These are phyloP conservation scores for Stachybotrys echinatus DNA, from an alignment of 2,329 filamentous ascomycete species.

Conservation along the genomic window DNA sequence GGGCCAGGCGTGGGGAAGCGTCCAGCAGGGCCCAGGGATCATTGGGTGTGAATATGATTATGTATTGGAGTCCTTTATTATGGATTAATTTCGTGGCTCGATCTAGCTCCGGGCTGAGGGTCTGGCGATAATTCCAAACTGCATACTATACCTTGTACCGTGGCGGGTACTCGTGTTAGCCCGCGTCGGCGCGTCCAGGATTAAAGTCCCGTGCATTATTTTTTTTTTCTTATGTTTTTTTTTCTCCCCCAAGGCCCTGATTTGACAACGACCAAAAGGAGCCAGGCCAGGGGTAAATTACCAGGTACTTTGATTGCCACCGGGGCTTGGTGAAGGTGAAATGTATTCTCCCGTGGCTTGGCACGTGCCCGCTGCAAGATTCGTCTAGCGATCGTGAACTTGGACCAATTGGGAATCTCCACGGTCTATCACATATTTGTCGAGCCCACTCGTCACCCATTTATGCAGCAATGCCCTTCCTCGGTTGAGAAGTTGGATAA, in stretches of 20 bases:
- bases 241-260: no score
- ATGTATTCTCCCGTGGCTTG: not conserved
- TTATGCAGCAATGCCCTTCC: not conserved
- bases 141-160: no score
- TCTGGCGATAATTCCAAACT: not conserved
- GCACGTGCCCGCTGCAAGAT: conserved; percentile 9
- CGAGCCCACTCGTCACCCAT: not conserved
- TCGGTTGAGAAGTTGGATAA: not conserved
- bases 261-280: no score
- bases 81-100: not conserved
- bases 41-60: not conserved
- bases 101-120: not conserved
- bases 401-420: not conserved
- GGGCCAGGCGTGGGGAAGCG: not conserved
- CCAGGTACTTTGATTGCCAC: not conserved
- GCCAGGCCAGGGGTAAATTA: not conserved
- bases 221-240: not conserved
- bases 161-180: no score
- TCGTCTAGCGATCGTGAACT: conserved; percentile 11
- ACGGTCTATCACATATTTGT: not conserved
- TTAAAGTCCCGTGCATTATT: not conserved
- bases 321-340: not conserved
- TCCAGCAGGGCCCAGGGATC: not conserved
- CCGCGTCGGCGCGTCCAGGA: not conserved
- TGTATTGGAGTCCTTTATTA: not conserved